phyloP scores from a whole-genome alignment of 179 eudicot genomes.

The Silene vulgaris region DNA sequence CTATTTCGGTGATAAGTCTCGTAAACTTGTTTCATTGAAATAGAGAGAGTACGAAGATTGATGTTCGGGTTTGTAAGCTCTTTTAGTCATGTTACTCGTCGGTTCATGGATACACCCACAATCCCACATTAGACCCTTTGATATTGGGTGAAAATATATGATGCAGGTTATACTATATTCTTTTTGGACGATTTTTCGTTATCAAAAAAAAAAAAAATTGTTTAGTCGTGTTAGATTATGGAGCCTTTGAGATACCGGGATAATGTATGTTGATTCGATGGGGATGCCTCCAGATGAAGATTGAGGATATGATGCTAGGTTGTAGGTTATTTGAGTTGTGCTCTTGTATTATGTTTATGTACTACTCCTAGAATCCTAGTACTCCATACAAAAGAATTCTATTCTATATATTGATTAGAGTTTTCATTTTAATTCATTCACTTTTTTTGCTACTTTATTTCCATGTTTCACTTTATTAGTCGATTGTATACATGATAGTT shows the following conservation, averaged over 20 bases:
- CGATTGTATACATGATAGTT: too few relatives aligned
- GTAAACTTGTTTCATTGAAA: not conserved
- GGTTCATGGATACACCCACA: constrained; percentile 12
- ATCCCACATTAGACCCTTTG: not conserved
- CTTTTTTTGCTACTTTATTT: not conserved
- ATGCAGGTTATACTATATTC: constrained; percentile 25
- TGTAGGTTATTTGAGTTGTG: constrained; percentile 6
- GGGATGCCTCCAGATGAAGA: constrained; percentile 8
- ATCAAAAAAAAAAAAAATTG: not conserved
- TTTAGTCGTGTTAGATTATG: not conserved
- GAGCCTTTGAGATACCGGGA: constrained; percentile 1
- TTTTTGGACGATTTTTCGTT: not conserved
- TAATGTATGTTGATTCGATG: constrained; percentile 25
- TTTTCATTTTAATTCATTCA: not conserved
- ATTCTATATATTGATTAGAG: constrained; percentile 4
- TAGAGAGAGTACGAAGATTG: not conserved
- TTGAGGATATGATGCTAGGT: not conserved
- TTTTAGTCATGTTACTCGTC: constrained; percentile 3
- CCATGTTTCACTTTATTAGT: not conserved
- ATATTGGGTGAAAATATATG: constrained; percentile 12
- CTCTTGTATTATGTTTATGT: not conserved
- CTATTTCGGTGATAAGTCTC: not conserved
- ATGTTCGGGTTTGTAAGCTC: not conserved
- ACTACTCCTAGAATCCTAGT: not conserved
- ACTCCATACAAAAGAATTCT: not conserved